Base-by-base conservation (phyloP, 331 rosid genomes). In the Pyracantha coccinea region DNA sequence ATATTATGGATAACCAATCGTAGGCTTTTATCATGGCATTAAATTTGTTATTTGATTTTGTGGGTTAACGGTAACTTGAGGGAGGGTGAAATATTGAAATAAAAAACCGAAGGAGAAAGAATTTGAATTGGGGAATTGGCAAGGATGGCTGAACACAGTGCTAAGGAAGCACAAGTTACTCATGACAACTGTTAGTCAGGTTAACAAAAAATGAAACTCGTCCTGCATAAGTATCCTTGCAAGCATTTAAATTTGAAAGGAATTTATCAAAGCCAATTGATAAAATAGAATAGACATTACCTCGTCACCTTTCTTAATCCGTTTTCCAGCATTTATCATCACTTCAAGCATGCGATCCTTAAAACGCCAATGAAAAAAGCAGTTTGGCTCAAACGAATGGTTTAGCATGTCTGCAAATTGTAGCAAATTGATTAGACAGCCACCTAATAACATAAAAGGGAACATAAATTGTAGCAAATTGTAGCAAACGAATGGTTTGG, bases 321-420 rank as follows among this genome's bases (percentile, higher is more conserved):
- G 72, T 73, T 91, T 91, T 44, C 99, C 99, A 74, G 99, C 97
- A 87, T 92, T 94, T 85, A 86, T 94, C 87, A 94, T 91, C 74
- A 94, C 99, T 86, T 94, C 99, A 75, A 92, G 91, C 99, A 94
- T 94, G 68, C 96, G 86, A 77, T 94, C 99, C 84, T 92, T 94
- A 79, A 83, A 90, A 71, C 97, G 97, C 99, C 99, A 94, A 77
- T 94, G 99, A 78, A 94, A 86, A 86, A 90, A 94, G 64, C 99
- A 94, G 75, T 94, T 94, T 69, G 99, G 99, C 82, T 83, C 86
- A 76, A 85, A 92, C 13, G 99, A 94, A 90, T 94, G 99, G 85
- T 94, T 94, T 80, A 94, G 82, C 99, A 92, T 94, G 81, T 94
- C 99, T 92, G 93, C 76, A 80, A 79, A 66, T 17, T 61, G 21